These are phyloP conservation scores for Glycine soja DNA, from an alignment of 306 rosid genomes.

Conservation along the genomic window DNA sequence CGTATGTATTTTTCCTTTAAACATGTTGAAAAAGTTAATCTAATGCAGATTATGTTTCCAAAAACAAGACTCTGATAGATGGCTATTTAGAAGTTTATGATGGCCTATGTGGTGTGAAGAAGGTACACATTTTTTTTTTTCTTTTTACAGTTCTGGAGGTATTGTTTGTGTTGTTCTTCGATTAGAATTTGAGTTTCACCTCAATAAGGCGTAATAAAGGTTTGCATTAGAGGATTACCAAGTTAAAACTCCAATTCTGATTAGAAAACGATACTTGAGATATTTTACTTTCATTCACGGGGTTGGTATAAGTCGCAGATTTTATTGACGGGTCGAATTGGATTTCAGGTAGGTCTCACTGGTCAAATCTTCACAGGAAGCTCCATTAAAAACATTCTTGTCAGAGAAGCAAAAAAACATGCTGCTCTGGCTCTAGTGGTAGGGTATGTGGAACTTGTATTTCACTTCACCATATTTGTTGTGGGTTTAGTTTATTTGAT, in stretches of 20 bases:
- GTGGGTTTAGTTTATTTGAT: conserved; percentile 30
- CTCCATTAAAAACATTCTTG: conserved; percentile 62
- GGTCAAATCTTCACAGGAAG: conserved; percentile 70
- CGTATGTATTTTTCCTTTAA: not conserved
- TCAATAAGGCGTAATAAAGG: too few relatives aligned
- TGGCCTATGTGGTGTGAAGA: conserved; percentile 68
- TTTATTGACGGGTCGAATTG: not conserved
- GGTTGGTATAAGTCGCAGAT: conserved; percentile 32
- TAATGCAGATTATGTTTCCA: conserved; percentile 58
- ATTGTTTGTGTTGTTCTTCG: too few relatives aligned
- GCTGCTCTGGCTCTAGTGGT: conserved; percentile 76
- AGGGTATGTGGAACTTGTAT: conserved; percentile 59
- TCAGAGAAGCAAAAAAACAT: conserved; percentile 74
- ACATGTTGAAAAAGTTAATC: not conserved
- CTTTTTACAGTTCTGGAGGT: not conserved
- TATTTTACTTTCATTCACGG: conserved; percentile 3
- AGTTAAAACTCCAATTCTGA: too few relatives aligned
- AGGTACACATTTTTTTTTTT: conserved; percentile 51
- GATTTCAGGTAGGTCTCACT: conserved; percentile 69
- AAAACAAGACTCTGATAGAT: conserved; percentile 62
- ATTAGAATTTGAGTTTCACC: too few relatives aligned
- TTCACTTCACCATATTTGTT: not conserved
- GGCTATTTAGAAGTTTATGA: conserved; percentile 72
- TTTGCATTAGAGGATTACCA: too few relatives aligned
- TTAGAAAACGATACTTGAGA: too few relatives aligned